phyloP scores from a whole-genome alignment of 768 basidiomycete species.

The Kwoniella newhampshirensis region DNA sequence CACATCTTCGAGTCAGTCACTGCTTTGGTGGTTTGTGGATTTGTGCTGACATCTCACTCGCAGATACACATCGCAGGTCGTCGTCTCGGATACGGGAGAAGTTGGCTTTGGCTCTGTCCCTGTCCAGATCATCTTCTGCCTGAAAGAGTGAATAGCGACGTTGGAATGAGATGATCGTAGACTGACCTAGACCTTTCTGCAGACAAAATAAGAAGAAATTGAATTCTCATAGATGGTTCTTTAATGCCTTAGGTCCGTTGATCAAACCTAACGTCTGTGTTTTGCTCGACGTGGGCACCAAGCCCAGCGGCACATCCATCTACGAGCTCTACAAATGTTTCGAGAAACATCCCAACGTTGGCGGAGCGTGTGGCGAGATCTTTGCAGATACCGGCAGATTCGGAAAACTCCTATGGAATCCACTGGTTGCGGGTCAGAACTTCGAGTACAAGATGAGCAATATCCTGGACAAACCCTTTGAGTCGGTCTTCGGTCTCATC shows the following conservation, averaged over 20 bases:
- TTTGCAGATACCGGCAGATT: conserved; percentile 43
- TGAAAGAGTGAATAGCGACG: conserved; percentile 70
- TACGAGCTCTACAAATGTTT: conserved; percentile 52
- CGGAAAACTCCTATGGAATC: conserved; percentile 44
- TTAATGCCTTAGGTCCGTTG: conserved; percentile 51
- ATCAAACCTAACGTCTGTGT: conserved; percentile 52
- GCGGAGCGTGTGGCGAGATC: conserved; percentile 50
- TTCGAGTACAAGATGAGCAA: conserved; percentile 52
- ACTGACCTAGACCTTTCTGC: not conserved
- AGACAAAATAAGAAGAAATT: conserved; percentile 51
- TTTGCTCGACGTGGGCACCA: conserved; percentile 51
- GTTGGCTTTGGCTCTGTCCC: conserved; percentile 56
- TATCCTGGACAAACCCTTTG: conserved; percentile 49
- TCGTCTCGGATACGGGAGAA: conserved; percentile 77
- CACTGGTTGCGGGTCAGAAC: conserved; percentile 49
- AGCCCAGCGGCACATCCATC: conserved; percentile 46
- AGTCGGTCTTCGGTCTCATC: conserved; percentile 48
- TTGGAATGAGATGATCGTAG: not conserved
- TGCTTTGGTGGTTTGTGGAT: not conserved
- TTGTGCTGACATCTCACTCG: conserved; percentile 1
- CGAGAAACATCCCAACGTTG: conserved; percentile 48
- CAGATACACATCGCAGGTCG: conserved; percentile 74
- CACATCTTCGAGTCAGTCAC: conserved; percentile 53
- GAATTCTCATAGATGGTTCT: conserved; percentile 51
- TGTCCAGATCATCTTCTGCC: conserved; percentile 64